Base-by-base conservation (phyloP, 257 asterid genomes). In the Nicotiana undulata region DNA sequence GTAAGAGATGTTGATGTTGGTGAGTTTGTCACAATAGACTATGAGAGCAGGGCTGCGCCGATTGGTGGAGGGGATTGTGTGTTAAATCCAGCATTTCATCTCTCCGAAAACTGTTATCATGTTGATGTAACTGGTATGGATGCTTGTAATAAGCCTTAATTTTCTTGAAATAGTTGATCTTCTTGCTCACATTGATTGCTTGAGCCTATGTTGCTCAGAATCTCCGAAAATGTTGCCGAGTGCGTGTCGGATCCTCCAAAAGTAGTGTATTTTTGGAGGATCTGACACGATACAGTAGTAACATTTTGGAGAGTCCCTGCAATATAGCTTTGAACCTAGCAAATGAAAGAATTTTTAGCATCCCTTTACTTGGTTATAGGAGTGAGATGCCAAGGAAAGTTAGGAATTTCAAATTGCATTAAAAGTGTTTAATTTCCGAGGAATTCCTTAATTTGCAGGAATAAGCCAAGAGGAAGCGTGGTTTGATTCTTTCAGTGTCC, bases 401-500 rank as follows among this genome's bases (percentile, higher is more conserved):
- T 1, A 16, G 10, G 49, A n/a, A 11, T 10, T 37, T n/a, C 37
- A 2, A 18, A 34, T 17, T 26, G 52, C 34, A 0, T 37, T 37
- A 67, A 0, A 67, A 44, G 58, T 46, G 77, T 46, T 8, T 72
- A 46, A 3, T 49, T 72, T 72, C 15, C 0, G 12, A 18, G 67
- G 53, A 29, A 11, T 11, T 76, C 40, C 18, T 70, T 67, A 6
- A 34, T 51, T 76, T 79, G 85, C 87, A 87, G 97, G 87, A 70
- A 60, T 72, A 58, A 81, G 88, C 83, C 89, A 79, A 78, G 98
- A 91, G 52, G 98, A 95, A 75, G 91, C 89, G 28, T 95, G 98
- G 98, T 95, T 91, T 13, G 99, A 95, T 79, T 88, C 98, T 17
- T 51, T 52, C 13, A 95, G 97, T 53, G 76, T 82, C 79, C 90